phyloP scores from a whole-genome alignment of 1,284 basidiomycete species.

The Earliella scabrosa region DNA sequence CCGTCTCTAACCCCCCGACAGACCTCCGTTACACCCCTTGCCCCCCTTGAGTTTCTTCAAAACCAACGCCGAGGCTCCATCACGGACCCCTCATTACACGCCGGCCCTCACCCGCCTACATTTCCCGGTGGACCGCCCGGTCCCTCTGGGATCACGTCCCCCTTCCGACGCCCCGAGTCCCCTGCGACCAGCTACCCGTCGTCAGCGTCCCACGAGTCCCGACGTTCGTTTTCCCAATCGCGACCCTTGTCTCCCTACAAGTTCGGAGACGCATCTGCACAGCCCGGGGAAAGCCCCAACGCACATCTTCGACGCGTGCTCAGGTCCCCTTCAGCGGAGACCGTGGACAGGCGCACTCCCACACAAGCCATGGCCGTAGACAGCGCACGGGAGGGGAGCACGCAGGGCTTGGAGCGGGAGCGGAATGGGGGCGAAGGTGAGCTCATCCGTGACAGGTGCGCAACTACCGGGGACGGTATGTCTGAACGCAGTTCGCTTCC shows the following conservation, averaged over 20 bases:
- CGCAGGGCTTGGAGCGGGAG: slow-evolving; percentile 14
- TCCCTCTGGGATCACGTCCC: slow-evolving; percentile 28
- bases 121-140: slow-evolving; percentile 29
- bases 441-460: slow-evolving; percentile 9
- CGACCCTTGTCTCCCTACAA: slow-evolving; percentile 72
- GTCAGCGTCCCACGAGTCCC: slow-evolving; percentile 39
- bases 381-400: slow-evolving; percentile 16
- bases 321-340: slow-evolving; percentile 42
- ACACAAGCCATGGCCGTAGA: slow-evolving; percentile 22
- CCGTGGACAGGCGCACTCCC: slow-evolving; percentile 24
- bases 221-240: slow-evolving; percentile 43
- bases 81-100: slow-evolving; percentile 79
- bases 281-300: slow-evolving; percentile 46
- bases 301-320: slow-evolving; percentile 49
- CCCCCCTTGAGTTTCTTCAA: slow-evolving; percentile 76
- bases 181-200: slow-evolving; percentile 29
- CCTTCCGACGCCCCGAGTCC: slow-evolving; percentile 34
- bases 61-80: slow-evolving; percentile 79
- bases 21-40: slow-evolving; percentile 53
- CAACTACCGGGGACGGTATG: slow-evolving; percentile 12
- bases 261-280: slow-evolving; percentile 64
- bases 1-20: slow-evolving; percentile 38
- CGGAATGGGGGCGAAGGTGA: slow-evolving; percentile 20
- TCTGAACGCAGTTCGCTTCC: slow-evolving; percentile 26
- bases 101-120: slow-evolving; percentile 38